Base-by-base conservation (phyloP, 495 filamentous ascomycete genomes). In the Lophium mytilinum region DNA sequence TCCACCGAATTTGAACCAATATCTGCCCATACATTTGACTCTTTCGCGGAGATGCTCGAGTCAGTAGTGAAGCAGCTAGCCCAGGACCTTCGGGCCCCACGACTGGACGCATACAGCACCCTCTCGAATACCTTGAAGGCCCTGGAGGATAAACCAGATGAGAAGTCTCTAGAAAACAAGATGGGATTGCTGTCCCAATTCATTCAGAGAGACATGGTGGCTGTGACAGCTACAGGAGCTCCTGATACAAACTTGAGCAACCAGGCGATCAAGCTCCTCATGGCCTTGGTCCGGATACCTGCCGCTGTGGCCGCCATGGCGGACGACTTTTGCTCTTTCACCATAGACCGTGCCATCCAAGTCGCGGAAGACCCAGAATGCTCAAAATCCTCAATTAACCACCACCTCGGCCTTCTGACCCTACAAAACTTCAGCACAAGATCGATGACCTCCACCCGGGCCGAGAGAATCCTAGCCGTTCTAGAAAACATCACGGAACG, bases 101-200 rank as follows among this genome's bases (percentile, higher is more conserved):
- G 85, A 61, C 65, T 92, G n/a, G 93, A 98, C 71, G 85, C 89
- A 15, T 96, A 98, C 66, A 80, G 83, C 65, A 83, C 85, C 57
- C 76, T 98, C 47, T 81, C 84, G 17, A 80, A 80, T n/a, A 81
- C 83, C 11, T 70, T 95, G 53, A 84, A 86, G 58, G 82, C 85
- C 8, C 93, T 91, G 50, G 65, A 68, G 10, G 87, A 90, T 51
- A 45, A 58, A 3, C 63, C 60, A 24, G 83, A 84, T 39, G 86
- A 87, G 1, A 81, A 89, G 37, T 83, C 84, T 14, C 75, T 96
- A 65, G 75, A 78, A 42, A 79, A 79, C n/a, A 90, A 92, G 66
- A 81, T 96, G 66, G 77, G 77, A 12, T 69, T 86, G 11, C 76
- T 97, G 24, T 80, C 81, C 51, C 81, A 85, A 45, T 95, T 87